phyloP scores from a whole-genome alignment of 768 basidiomycete genomes.

The Clavaria fumosa region DNA sequence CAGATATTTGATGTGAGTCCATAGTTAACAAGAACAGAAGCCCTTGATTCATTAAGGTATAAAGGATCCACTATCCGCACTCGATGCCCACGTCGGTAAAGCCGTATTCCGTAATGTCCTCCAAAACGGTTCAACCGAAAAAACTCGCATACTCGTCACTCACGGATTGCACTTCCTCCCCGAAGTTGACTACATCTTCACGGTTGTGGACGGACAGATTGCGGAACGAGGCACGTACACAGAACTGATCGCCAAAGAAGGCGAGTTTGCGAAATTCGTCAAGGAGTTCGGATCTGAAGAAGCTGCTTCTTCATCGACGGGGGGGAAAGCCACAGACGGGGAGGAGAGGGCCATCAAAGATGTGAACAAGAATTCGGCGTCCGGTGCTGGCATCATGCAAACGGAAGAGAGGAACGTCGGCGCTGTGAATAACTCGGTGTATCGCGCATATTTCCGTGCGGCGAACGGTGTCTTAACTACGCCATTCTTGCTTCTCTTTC shows the following conservation, averaged over 20 bases:
- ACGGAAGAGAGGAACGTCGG: conserved; percentile 76
- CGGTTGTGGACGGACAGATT: conserved; percentile 61
- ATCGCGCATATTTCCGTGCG: conserved; percentile 49
- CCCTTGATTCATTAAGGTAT: too few species aligned
- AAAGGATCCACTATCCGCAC: conserved; percentile 73
- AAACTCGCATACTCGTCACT: conserved; percentile 82
- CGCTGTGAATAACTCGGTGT: conserved; percentile 39
- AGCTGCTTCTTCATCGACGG: too few species aligned
- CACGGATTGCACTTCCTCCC: conserved; percentile 86
- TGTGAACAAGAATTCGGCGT: too few species aligned
- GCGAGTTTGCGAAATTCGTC: conserved; percentile 61
- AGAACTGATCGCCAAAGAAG: conserved; percentile 47
- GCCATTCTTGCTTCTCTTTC: conserved; percentile 45
- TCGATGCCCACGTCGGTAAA: conserved; percentile 88
- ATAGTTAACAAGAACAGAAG: too few species aligned
- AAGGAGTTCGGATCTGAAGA: conserved; percentile 61
- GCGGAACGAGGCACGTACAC: conserved; percentile 68
- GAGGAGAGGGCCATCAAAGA: conserved; percentile 23
- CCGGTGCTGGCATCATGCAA: conserved; percentile 51
- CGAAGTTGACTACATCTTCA: conserved; percentile 74
- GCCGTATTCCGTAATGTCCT: conserved; percentile 77
- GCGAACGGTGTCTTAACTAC: conserved; percentile 51
- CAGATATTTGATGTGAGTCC: conserved; percentile 71
- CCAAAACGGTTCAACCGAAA: conserved; percentile 39
- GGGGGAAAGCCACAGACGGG: too few species aligned